Percentiles rank a stretch among this genome's conserved stretches.
These are phyloP conservation scores for Sporothrix luriei DNA, from an alignment of 2,329 filamentous ascomycete genomes.

Conservation along the genomic window DNA sequence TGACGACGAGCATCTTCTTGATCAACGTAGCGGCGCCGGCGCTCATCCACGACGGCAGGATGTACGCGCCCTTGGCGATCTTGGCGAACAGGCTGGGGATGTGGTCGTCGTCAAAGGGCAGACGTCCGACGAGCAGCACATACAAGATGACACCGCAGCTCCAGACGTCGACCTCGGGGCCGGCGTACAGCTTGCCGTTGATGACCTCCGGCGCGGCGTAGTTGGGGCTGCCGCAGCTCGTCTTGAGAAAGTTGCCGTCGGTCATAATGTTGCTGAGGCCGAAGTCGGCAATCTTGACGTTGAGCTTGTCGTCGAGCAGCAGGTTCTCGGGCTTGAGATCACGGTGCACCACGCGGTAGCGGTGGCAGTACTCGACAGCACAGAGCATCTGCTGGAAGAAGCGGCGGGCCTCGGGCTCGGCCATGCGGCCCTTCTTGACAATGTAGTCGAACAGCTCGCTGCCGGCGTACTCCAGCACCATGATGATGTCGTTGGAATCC, in stretches of 20 bases:
- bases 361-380: slow-evolving; percentile 97
- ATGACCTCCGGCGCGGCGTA: slow-evolving; percentile 98
- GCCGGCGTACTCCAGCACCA: slow-evolving; percentile 97
- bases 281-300: slow-evolving; percentile 99
- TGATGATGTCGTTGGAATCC: slow-evolving; percentile 90
- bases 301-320: slow-evolving; percentile 89
- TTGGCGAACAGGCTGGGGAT: slow-evolving; percentile 98
- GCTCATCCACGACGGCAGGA: slow-evolving; percentile 88
- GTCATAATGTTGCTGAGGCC: slow-evolving; percentile 99
- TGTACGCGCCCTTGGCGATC: slow-evolving; percentile 92
- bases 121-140: slow-evolving; percentile 74
- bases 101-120: slow-evolving; percentile 98
- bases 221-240: slow-evolving; percentile 96
- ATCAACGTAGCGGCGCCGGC: slow-evolving; percentile 80
- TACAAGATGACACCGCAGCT: slow-evolving; percentile 92
- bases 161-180: slow-evolving; percentile 98
- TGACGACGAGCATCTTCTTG: slow-evolving; percentile 91
- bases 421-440: slow-evolving; percentile 88
- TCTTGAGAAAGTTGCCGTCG: slow-evolving; percentile 98
- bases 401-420: slow-evolving; percentile 87
- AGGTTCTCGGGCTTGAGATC: slow-evolving; percentile 98
- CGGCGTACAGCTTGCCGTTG: slow-evolving; percentile 94
- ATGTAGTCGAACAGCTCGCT: slow-evolving; percentile 98
- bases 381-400: slow-evolving; percentile 99
- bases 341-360: slow-evolving; percentile 97